A percentile compares a stretch with the other conserved stretches of the same genome.
Conservation (phyloP, 331 rosid genomes). For the Quercus phellos region DNA sequence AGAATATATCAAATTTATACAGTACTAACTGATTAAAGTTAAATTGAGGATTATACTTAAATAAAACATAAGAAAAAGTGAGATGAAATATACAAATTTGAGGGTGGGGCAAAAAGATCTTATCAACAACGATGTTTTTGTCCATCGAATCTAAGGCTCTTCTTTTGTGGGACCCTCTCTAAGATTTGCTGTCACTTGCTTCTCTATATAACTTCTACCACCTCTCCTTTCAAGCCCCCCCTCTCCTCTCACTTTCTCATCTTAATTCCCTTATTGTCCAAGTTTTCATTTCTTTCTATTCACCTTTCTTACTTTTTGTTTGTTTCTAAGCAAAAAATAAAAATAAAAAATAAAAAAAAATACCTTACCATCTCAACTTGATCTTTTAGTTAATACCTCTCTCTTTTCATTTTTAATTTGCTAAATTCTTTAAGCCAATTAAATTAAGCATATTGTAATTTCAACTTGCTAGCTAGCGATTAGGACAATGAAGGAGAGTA, state of each 20-base stretch:
- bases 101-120: slow-evolving; percentile 72
- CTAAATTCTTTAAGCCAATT: neutral
- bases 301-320: neutral
- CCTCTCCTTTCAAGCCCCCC: slow-evolving; percentile 20
- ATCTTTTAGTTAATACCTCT: neutral
- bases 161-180: slow-evolving; percentile 65
- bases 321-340: neutral
- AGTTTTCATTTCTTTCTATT: neutral
- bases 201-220: slow-evolving; percentile 63
- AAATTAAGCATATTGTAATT: neutral
- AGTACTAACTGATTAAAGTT: neutral
- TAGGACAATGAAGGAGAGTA: slow-evolving; percentile 52
- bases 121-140: slow-evolving; percentile 52
- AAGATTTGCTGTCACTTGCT: slow-evolving; percentile 52
- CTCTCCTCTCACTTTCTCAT: neutral
- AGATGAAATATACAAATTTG: slow-evolving; percentile 36
- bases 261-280: slow-evolving; percentile 12
- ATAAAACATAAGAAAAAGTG: neutral
- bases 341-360: too few relatives aligned
- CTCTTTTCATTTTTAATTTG: neutral
- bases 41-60: neutral
- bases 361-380: neutral
- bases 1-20: neutral
- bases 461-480: neutral
- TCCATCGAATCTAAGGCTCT: slow-evolving; percentile 61